Evolutionary conservation across 352 stramenopile species (phyloP).

Genomic region (Phytophthora sp.): DNA sequence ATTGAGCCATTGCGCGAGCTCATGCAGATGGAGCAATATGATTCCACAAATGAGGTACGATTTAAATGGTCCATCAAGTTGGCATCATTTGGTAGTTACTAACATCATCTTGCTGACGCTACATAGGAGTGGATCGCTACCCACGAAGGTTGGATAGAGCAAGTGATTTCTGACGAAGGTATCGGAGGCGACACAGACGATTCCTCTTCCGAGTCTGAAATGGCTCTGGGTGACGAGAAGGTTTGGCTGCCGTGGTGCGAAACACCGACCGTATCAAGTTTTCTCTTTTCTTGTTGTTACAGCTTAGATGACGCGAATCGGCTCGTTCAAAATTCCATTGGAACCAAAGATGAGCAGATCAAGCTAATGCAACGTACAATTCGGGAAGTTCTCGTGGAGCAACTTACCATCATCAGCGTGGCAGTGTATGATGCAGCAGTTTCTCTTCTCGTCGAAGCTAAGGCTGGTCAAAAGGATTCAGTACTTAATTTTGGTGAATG

Average conservation of each 20-base stretch:
- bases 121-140: slow-evolving; percentile 73
- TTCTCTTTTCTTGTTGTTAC: slow-evolving; percentile 86
- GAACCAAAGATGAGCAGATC: slow-evolving; percentile 51
- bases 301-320: slow-evolving; percentile 81
- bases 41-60: slow-evolving; percentile 76
- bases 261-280: slow-evolving; percentile 82
- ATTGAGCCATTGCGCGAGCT: slow-evolving; percentile 70
- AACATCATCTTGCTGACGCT: background rate
- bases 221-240: slow-evolving; percentile 63
- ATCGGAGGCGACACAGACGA: slow-evolving; percentile 46
- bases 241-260: slow-evolving; percentile 89
- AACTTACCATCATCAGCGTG: slow-evolving; percentile 78
- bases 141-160: slow-evolving; percentile 80
- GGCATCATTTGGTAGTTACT: background rate
- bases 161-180: slow-evolving; percentile 61
- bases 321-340: slow-evolving; percentile 53
- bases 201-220: slow-evolving; percentile 48
- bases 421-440: slow-evolving; percentile 75
- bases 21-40: slow-evolving; percentile 72
- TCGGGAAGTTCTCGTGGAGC: slow-evolving; percentile 74
- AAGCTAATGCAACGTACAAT: slow-evolving; percentile 69
- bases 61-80: background rate
- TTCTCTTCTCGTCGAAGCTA: slow-evolving; percentile 61
- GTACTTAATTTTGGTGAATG: slow-evolving; percentile 86
- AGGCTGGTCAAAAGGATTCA: slow-evolving; percentile 46